These are phyloP conservation scores for Pisolithus microcarpus DNA, from an alignment of 768 basidiomycete genomes.

Conservation along the genomic window DNA sequence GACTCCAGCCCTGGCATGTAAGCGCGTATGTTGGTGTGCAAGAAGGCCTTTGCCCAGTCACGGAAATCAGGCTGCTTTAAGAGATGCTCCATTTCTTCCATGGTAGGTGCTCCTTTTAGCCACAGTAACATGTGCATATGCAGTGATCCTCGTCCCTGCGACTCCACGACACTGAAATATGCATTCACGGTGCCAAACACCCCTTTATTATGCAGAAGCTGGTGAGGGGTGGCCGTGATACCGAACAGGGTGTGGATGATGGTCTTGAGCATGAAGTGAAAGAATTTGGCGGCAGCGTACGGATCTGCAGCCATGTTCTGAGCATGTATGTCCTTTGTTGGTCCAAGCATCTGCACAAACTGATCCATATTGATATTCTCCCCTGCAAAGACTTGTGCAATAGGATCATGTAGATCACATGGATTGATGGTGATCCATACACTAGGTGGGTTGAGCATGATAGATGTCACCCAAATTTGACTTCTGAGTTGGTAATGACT, in stretches of 20 bases:
- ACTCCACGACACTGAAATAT: slow-evolving; percentile 27
- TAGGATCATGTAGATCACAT: too few relatives aligned
- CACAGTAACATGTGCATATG: too few relatives aligned
- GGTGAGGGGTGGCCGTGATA: slow-evolving; percentile 9
- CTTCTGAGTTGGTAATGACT: too few relatives aligned
- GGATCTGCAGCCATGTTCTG: slow-evolving; percentile 32
- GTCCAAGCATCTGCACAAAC: slow-evolving; percentile 24
- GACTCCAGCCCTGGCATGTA: too few relatives aligned
- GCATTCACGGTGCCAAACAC: slow-evolving; percentile 17
- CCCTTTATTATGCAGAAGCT: slow-evolving; percentile 14
- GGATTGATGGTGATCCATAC: too few relatives aligned
- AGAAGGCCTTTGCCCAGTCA: too few relatives aligned
- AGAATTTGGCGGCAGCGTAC: slow-evolving; percentile 37
- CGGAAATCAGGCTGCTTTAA: too few relatives aligned
- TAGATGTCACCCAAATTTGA: too few relatives aligned
- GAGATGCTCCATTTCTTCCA: too few relatives aligned
- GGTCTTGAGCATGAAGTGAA: slow-evolving; percentile 26
- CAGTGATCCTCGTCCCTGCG: slow-evolving; percentile 36
- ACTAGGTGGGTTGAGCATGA: too few relatives aligned
- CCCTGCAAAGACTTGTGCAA: slow-evolving; percentile 24
- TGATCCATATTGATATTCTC: slow-evolving; percentile 37
- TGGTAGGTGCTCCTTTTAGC: too few relatives aligned
- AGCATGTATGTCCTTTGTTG: slow-evolving; percentile 10
- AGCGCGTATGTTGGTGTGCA: too few relatives aligned
- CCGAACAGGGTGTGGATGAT: slow-evolving; percentile 31